Evolutionary conservation across 2,329 filamentous ascomycete species (phyloP).

Genomic region (Grosmannia clavigera): DNA sequence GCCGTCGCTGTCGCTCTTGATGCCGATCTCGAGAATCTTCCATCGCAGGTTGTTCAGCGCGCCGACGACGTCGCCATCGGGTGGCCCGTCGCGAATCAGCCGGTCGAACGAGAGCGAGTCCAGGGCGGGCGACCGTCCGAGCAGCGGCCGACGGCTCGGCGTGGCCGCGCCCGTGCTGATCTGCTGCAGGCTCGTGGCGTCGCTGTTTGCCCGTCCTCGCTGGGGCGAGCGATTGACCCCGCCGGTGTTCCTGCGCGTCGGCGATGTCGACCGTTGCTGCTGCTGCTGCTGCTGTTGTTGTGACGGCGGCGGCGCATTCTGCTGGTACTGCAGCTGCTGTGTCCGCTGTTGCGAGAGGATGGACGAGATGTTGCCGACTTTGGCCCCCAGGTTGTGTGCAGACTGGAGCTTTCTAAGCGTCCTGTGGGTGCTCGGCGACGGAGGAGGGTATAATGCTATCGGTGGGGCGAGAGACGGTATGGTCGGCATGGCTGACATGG

Average conservation of each 20-base stretch:
- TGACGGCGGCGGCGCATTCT: slow-evolving; percentile 15
- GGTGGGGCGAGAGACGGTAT: slow-evolving; percentile 16
- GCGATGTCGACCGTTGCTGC: slow-evolving; percentile 15
- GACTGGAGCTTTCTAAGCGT: slow-evolving; percentile 64
- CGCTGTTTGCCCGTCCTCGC: slow-evolving; percentile 60
- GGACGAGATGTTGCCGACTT: slow-evolving; percentile 36
- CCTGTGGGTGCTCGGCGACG: slow-evolving; percentile 53
- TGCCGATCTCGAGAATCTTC: slow-evolving; percentile 61
- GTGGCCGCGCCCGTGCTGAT: slow-evolving; percentile 23
- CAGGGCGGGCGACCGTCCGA: slow-evolving; percentile 33
- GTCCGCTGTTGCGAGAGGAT: slow-evolving; percentile 37
- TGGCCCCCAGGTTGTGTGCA: slow-evolving; percentile 54
- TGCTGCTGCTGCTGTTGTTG: slow-evolving; percentile 17
- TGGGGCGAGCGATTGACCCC: slow-evolving; percentile 29
- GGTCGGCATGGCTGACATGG: slow-evolving; percentile 9
- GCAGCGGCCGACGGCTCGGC: slow-evolving; percentile 29
- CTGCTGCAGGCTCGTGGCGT: slow-evolving; percentile 37
- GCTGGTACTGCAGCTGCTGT: slow-evolving; percentile 35
- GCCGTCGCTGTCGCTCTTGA: slow-evolving; percentile 67
- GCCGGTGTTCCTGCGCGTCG: slow-evolving; percentile 21
- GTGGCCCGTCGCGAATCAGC: slow-evolving; percentile 69
- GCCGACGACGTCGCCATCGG: slow-evolving; percentile 52
- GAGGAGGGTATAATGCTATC: slow-evolving; percentile 37
- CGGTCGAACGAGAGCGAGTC: slow-evolving; percentile 56
- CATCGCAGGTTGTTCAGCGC: slow-evolving; percentile 59